These are phyloP conservation scores for Arthroderma uncinatum DNA, from an alignment of 2,329 filamentous ascomycete genomes.

Conservation along the genomic window DNA sequence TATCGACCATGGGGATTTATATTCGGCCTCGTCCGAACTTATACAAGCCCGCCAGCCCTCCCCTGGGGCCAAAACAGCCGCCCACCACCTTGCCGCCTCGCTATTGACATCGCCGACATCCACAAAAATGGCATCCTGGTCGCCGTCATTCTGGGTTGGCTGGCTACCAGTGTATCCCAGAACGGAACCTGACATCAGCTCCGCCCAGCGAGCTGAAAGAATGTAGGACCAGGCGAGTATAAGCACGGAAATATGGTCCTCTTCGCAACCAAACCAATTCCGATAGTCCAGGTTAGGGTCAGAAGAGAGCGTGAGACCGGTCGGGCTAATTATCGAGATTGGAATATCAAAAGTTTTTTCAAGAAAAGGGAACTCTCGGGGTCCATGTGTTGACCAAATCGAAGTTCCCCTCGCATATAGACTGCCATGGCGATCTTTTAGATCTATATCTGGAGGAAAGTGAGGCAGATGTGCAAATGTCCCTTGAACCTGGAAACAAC, in stretches of 20 bases:
- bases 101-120: constrained; percentile 8
- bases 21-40: constrained; percentile 1
- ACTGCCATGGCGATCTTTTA: background rate
- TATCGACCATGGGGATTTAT: constrained; percentile 9
- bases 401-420: constrained; percentile 7
- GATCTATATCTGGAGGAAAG: background rate
- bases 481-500: constrained; percentile 5
- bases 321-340: constrained; percentile 2
- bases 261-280: constrained; percentile 9
- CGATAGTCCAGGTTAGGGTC: background rate
- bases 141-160: background rate
- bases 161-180: constrained; percentile 6
- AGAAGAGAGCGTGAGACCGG: constrained; percentile 4
- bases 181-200: constrained; percentile 8
- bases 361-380: background rate
- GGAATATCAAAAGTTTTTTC: constrained; percentile 6
- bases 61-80: constrained; percentile 13
- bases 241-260: constrained; percentile 12
- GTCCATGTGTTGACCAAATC: constrained; percentile 2
- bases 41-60: constrained; percentile 13
- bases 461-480: constrained; percentile 1
- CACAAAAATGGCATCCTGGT: background rate
- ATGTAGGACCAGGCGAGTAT: constrained; percentile 14
- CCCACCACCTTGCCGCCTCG: constrained; percentile 13
- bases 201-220: constrained; percentile 11